phyloP scores from a whole-genome alignment of 2,329 filamentous ascomycete species.

The Seiridium unicorne region DNA sequence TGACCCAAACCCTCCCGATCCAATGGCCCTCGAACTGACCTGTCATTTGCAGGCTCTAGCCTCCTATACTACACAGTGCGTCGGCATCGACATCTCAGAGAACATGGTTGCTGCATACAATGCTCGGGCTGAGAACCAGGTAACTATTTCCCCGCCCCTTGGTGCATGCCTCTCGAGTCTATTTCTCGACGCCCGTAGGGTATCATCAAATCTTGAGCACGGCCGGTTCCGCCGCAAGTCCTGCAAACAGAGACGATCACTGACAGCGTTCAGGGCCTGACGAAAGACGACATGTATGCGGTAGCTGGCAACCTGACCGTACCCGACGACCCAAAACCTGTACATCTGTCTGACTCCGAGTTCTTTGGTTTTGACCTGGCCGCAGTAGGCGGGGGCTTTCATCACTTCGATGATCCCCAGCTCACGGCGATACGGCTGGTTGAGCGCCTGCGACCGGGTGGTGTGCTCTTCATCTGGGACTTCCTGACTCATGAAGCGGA shows the following conservation, averaged over 20 bases:
- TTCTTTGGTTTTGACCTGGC: slow-evolving; percentile 71
- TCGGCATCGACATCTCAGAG: slow-evolving; percentile 69
- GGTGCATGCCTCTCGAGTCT: background rate
- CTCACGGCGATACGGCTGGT: slow-evolving; percentile 58
- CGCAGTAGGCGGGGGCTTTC: slow-evolving; percentile 61
- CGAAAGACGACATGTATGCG: slow-evolving; percentile 52
- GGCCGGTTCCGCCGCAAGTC: too few species aligned
- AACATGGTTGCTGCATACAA: slow-evolving; percentile 72
- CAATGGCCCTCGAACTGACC: slow-evolving; percentile 1
- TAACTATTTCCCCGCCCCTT: slow-evolving; percentile 22
- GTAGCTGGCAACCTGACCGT: slow-evolving; percentile 57
- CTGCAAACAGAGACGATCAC: too few species aligned
- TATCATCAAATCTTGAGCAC: too few species aligned
- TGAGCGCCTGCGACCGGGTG: slow-evolving; percentile 62
- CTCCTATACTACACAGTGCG: slow-evolving; percentile 59
- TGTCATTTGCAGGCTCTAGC: slow-evolving; percentile 47
- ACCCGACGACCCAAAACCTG: slow-evolving; percentile 43
- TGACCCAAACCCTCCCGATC: background rate
- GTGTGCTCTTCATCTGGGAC: slow-evolving; percentile 67
- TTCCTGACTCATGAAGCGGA: slow-evolving; percentile 53
- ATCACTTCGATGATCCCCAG: slow-evolving; percentile 66
- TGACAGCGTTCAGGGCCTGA: slow-evolving; percentile 39
- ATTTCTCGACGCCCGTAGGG: background rate
- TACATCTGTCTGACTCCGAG: slow-evolving; percentile 54
- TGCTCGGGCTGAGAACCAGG: slow-evolving; percentile 52